Percentiles rank a stretch among this genome's conserved stretches.
Conservation (phyloP, 306 rosid species). For the Crataegus laevigata region DNA sequence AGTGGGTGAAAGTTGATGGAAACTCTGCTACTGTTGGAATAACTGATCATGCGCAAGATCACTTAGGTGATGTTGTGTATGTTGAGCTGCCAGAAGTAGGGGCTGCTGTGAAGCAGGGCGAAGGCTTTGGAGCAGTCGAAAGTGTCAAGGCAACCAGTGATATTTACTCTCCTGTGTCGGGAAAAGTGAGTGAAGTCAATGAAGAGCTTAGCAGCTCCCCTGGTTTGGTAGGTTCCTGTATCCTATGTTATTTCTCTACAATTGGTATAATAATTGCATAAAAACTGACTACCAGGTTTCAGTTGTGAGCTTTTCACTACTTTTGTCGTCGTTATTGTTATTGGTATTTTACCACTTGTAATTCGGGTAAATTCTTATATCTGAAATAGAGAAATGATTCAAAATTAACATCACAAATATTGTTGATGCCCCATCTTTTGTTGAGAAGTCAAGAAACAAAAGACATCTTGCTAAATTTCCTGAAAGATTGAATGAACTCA, state of each 20-base stretch:
- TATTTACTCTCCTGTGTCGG: constrained; percentile 79
- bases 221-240: constrained; percentile 59
- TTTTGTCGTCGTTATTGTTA: not conserved
- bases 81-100: constrained; percentile 90
- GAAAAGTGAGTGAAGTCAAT: constrained; percentile 67
- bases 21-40: constrained; percentile 71
- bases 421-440: not conserved
- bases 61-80: constrained; percentile 91
- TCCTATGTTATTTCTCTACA: constrained; percentile 2
- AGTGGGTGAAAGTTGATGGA: constrained; percentile 88
- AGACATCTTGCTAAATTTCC: not conserved
- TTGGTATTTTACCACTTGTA: not conserved
- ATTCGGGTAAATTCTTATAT: not conserved
- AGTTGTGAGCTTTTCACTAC: not conserved
- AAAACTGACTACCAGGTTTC: not conserved
- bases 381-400: not conserved
- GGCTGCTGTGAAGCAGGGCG: constrained; percentile 47
- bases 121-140: constrained; percentile 84
- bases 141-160: constrained; percentile 98
- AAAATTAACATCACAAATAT: not conserved
- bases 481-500: not conserved
- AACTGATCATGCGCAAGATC: constrained; percentile 94
- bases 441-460: not conserved
- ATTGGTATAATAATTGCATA: not conserved
- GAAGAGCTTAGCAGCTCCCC: constrained; percentile 70